Conservation (phyloP, 2,329 filamentous ascomycete genomes). For the Pseudocercospora fuligena region DNA sequence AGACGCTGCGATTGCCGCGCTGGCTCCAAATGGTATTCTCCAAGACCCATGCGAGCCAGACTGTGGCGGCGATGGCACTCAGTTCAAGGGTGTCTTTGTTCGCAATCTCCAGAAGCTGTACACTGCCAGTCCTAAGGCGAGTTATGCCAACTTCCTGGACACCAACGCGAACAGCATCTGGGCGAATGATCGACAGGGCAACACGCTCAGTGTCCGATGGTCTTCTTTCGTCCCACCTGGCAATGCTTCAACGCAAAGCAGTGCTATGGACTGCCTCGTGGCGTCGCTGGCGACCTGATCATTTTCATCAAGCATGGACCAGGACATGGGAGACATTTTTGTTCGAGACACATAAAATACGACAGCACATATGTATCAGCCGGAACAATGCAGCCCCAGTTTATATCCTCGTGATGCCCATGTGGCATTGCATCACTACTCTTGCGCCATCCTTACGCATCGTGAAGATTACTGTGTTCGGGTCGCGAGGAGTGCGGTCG, state of each 20-base stretch:
- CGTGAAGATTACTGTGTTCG: too few species aligned
- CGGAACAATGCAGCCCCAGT: not conserved
- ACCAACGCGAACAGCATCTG: conserved; percentile 70
- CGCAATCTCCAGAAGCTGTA: conserved; percentile 67
- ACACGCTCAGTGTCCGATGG: conserved; percentile 68
- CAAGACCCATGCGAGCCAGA: conserved; percentile 46
- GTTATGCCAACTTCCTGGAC: conserved; percentile 60
- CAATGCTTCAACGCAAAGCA: conserved; percentile 40
- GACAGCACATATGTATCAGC: conserved; percentile 2
- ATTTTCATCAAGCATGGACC: too few species aligned
- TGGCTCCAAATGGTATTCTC: conserved; percentile 47
- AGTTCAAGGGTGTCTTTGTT: conserved; percentile 75
- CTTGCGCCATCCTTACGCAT: too few species aligned
- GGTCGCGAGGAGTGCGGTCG: too few species aligned
- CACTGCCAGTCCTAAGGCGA: conserved; percentile 53
- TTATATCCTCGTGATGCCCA: too few species aligned
- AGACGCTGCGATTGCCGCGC: conserved; percentile 44
- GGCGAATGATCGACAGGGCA: conserved; percentile 60
- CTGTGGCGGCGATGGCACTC: conserved; percentile 52
- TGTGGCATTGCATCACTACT: too few species aligned
- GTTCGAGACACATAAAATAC: not conserved
- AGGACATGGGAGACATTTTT: not conserved
- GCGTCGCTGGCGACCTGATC: conserved; percentile 33
- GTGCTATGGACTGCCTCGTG: conserved; percentile 41
- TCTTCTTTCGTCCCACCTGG: conserved; percentile 52